Base-by-base conservation (phyloP, 495 filamentous ascomycete genomes). In the Neurospora africana region DNA sequence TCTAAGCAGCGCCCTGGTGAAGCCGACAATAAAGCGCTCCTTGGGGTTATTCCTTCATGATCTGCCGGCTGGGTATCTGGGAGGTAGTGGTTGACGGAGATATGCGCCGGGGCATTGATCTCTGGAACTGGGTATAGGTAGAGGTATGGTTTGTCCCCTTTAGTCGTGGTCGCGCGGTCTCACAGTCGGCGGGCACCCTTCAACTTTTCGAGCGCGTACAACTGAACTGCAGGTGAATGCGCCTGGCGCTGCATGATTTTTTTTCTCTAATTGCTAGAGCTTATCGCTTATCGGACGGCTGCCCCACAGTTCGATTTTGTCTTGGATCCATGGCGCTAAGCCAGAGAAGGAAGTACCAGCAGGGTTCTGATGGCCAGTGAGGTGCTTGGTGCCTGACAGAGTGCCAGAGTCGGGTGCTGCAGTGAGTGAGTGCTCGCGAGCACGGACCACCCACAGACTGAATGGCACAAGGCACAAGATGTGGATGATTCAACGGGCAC, bases 231-330 rank as follows among this genome's bases (percentile, higher is more conserved):
- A 43, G 19, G 15, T 33, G 6, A 33, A 65, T 65, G 53, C 53
- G 53, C 27, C 53, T 3, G 7, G 27, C 53, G 15, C 30, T 65
- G 53, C 27, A 61, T 61, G 27, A 33, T 65, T 65, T 61, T 65
- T 53, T 65, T 33, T 33, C 2, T 61, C 27, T 13, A 65, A 65
- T 65, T 65, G 53, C 35, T 65, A 65, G 53, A 19, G 17, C 72
- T 79, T 78, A 79, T 79, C 76, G 74, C 77, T 79, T 79, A 79
- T 79, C 77, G 61, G 71, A 37, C 8, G 1, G 17, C 21, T 21
- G 53, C 27, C 69, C n/a, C 37, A 65, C 53, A 33, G 27, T 65
- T 33, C 5, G 27, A 61, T 33, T 61, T 33, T 65, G 53, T 65
- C 23, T 65, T 65, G 53, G 13, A 33, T n/a, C n/a, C n/a, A n/a